phyloP scores from a whole-genome alignment of 306 rosid species.

The Castanopsis chinensis region DNA sequence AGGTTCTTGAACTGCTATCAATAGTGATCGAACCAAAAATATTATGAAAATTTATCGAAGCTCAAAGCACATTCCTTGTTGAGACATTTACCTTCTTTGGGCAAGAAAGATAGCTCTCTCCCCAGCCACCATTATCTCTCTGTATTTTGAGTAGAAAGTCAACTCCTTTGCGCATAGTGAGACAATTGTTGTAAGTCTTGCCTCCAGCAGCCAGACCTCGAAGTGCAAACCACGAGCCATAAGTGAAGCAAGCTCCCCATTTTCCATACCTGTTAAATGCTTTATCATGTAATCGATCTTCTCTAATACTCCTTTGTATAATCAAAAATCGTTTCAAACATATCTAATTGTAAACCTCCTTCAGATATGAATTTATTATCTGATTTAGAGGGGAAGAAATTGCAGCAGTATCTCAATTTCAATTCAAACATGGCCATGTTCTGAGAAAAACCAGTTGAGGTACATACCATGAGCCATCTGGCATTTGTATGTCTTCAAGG shows the following conservation, averaged over 20 bases:
- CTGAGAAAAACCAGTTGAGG: not conserved
- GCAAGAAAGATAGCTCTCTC: constrained; percentile 61
- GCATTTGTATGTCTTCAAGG: constrained; percentile 37
- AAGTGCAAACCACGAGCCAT: constrained; percentile 60
- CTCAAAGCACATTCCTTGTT: too few relatives aligned
- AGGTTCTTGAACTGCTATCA: not conserved
- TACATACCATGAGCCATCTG: constrained; percentile 39
- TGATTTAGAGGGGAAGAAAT: not conserved
- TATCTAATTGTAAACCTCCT: not conserved
- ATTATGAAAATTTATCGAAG: too few relatives aligned
- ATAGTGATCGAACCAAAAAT: not conserved
- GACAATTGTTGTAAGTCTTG: constrained; percentile 40
- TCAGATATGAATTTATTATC: not conserved
- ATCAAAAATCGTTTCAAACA: not conserved
- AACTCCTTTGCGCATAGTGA: constrained; percentile 46
- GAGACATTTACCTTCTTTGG: constrained; percentile 35
- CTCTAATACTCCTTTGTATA: too few relatives aligned
- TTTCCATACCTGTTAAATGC: constrained; percentile 34
- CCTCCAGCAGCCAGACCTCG: constrained; percentile 58
- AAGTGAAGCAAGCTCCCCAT: constrained; percentile 66
- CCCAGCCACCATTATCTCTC: constrained; percentile 74
- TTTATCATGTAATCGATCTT: not conserved
- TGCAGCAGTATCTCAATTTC: not conserved
- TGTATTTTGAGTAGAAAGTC: constrained; percentile 49
- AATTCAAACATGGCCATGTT: not conserved